These are phyloP conservation scores for Arthrobotrys musiformis DNA, from an alignment of 2,329 filamentous ascomycete species.

Conservation along the genomic window DNA sequence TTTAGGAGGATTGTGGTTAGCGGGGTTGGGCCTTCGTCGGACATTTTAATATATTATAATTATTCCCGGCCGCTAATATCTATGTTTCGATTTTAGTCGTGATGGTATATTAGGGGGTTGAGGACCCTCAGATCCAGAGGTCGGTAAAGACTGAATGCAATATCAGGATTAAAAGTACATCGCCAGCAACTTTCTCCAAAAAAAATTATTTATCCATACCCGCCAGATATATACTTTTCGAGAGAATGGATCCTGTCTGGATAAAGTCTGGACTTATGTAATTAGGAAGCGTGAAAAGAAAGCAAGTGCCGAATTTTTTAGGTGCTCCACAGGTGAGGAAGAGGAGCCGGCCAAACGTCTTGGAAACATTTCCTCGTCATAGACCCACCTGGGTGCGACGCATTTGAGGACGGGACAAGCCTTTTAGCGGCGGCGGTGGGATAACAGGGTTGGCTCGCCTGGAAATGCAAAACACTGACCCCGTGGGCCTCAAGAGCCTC, in stretches of 20 bases:
- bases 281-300: background rate
- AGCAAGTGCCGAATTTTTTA: background rate
- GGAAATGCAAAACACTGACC: background rate
- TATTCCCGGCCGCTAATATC: background rate
- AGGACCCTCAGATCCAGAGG: background rate
- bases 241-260: constrained; percentile 1
- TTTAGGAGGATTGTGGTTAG: constrained; percentile 25
- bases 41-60: background rate
- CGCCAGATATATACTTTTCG: background rate
- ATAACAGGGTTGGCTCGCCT: constrained; percentile 5
- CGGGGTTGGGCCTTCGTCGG: background rate
- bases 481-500: constrained; percentile 2
- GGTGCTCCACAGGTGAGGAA: background rate
- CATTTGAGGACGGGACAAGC: constrained; percentile 26
- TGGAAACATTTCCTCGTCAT: constrained; percentile 16
- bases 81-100: background rate
- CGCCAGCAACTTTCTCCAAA: constrained; percentile 24
- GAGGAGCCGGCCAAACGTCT: background rate
- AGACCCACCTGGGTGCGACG: constrained; percentile 2
- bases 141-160: background rate
- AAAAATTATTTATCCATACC: constrained; percentile 12
- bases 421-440: constrained; percentile 23
- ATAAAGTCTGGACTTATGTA: background rate
- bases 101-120: background rate
- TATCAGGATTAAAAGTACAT: background rate